A percentile compares a stretch with the other conserved stretches of the same genome.
These are phyloP conservation scores for Zizania latifolia DNA, from an alignment of 176 grass and related monocot genomes.

Conservation along the genomic window DNA sequence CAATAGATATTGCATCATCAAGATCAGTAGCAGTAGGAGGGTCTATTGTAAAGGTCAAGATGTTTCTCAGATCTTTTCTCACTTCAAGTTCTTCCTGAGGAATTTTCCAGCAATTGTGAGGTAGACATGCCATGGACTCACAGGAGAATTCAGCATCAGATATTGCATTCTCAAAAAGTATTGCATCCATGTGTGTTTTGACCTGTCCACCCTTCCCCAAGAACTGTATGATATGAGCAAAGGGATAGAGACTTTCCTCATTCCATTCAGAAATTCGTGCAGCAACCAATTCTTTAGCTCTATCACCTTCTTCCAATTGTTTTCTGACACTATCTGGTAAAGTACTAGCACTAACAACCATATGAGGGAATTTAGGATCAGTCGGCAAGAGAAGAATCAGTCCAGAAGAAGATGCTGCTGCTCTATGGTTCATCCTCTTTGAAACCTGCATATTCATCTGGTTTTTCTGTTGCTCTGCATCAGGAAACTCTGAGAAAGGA, in stretches of 20 bases:
- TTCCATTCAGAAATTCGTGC: constrained; percentile 79
- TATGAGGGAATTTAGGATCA: constrained; percentile 77
- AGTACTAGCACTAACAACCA: constrained; percentile 48
- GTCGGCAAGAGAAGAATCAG: constrained; percentile 53
- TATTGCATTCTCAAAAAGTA: constrained; percentile 89
- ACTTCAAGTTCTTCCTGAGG: constrained; percentile 58
- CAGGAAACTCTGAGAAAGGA: constrained; percentile 40
- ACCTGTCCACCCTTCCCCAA: constrained; percentile 70
- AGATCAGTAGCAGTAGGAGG: constrained; percentile 70
- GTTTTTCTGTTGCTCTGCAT: constrained; percentile 42
- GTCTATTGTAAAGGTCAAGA: constrained; percentile 80
- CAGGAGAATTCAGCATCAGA: constrained; percentile 41
- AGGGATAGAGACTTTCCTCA: constrained; percentile 62
- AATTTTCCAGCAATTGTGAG: constrained; percentile 54
- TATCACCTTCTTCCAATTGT: constrained; percentile 52
- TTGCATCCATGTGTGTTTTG: constrained; percentile 81
- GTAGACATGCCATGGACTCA: constrained; percentile 61
- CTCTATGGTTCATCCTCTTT: constrained; percentile 43
- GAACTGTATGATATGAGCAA: constrained; percentile 50
- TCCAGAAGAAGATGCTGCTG: constrained; percentile 18
- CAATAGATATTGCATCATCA: constrained; percentile 93
- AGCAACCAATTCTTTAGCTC: constrained; percentile 62
- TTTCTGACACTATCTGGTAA: constrained; percentile 58
- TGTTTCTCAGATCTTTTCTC: constrained; percentile 73
- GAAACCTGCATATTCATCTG: constrained; percentile 16